phyloP scores from a whole-genome alignment of 2,329 filamentous ascomycete genomes.

The Ophiocordyceps camponoti-rufipedis region DNA sequence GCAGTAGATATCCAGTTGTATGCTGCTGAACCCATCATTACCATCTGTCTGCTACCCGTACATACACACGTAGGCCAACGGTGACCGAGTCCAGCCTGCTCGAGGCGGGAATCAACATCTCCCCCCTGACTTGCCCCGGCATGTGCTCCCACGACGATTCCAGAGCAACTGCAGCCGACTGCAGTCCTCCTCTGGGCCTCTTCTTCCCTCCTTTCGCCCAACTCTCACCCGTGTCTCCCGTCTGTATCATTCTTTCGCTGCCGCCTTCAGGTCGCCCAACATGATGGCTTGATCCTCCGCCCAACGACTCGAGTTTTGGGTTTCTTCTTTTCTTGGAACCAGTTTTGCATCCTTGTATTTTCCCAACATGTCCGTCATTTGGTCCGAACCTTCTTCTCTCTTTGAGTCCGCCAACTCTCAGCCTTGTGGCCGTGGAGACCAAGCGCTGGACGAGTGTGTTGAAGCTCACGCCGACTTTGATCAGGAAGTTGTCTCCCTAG shows the following conservation, averaged over 20 bases:
- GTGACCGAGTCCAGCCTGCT: background rate
- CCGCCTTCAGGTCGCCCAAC: constrained; percentile 15
- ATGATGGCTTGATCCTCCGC: constrained; percentile 11
- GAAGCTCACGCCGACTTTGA: background rate
- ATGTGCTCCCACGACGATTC: background rate
- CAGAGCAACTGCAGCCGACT: background rate
- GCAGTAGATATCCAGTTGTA: too few relatives aligned
- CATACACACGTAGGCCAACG: background rate
- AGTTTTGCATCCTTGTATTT: constrained; percentile 13
- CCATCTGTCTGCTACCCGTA: background rate
- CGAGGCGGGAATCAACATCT: background rate
- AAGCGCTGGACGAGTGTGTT: background rate
- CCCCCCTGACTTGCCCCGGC: background rate
- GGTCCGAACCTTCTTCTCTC: constrained; percentile 5
- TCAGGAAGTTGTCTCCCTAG: background rate
- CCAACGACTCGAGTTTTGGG: background rate
- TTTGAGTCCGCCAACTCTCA: background rate
- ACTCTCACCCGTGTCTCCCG: background rate
- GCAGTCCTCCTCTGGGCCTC: background rate
- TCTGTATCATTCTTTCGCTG: constrained; percentile 6
- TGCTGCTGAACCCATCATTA: too few relatives aligned
- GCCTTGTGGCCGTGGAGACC: background rate
- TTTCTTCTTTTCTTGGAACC: constrained; percentile 23
- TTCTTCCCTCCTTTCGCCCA: background rate
- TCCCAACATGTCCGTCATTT: constrained; percentile 16